Base-by-base conservation (phyloP, 495 filamentous ascomycete species). In the Pyrenopolyporus hunteri region DNA sequence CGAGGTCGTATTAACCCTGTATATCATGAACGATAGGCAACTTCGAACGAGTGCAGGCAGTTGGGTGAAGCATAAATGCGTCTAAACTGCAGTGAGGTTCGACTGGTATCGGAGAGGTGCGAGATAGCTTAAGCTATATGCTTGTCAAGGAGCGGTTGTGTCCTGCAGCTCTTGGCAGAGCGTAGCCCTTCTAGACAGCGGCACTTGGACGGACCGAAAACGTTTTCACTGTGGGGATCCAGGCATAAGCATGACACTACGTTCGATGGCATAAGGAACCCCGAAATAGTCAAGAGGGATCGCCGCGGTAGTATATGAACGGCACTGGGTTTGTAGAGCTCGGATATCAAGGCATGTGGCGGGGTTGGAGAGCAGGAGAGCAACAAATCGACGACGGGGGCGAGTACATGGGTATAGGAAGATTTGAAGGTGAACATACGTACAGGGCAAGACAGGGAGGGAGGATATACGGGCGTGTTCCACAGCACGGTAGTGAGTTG, bases 41-140 rank as follows among this genome's bases (percentile, higher is more conserved):
- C 78, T 78, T 79, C 74, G 61, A 78, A 78, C 73, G 78, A 81
- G 64, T 73, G 77, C 66, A 70, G 57, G 72, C 66, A 78, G 77
- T 78, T 81, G 77, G 77, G 69, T 69, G 75, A 81, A 79, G 76
- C 70, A 66, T 62, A 37, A 67, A 70, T 63, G 67, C 70, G 75
- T 78, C 70, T 68, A 64, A 50, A 70, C 68, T 67, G 68, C 52
- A 63, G 45, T 45, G 68, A 60, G 51, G 56, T 67, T 68, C 26
- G 56, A 50, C 45, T 57, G 36, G 46, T 56, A 52, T 63, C 57
- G 58, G 35, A 49, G 46, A 66, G 33, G 59, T 40, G 70, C 65
- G 72, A 66, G 71, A 68, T 66, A 64, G 69, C 59, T 73, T 66
- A 69, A 73, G 67, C 67, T 70, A 70, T 72, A 67, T 72, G 75